A percentile compares a stretch with the other conserved stretches of the same genome.
Evolutionary conservation across 78 protist genomes (phyloP).

Genomic region (Bigelowiella natans): DNA sequence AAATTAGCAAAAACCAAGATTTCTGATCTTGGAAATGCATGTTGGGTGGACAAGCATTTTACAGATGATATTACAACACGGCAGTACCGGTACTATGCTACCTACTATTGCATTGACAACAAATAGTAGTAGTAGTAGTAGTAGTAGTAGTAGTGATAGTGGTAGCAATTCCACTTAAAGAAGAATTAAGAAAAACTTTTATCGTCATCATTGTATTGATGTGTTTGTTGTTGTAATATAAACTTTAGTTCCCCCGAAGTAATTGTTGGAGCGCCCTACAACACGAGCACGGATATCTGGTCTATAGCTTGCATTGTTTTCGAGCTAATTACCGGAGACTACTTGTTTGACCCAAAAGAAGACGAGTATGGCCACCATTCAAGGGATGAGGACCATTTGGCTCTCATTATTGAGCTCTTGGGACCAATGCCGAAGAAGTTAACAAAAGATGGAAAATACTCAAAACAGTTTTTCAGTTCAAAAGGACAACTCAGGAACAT

Average conservation of each 20-base stretch:
- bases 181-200: no score
- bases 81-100: constrained; percentile 37
- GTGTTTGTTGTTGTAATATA: no score
- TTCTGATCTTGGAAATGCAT: constrained; percentile 92
- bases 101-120: no score
- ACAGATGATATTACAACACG: constrained; percentile 87
- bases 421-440: constrained; percentile 53
- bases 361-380: background rate
- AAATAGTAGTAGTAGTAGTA: no score
- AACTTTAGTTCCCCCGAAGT: background rate
- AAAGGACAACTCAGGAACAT: constrained; percentile 65
- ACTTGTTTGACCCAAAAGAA: background rate
- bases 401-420: constrained; percentile 62
- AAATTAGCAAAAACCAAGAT: constrained; percentile 34
- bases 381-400: constrained; percentile 51
- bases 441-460: background rate
- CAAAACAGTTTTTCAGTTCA: constrained; percentile 35
- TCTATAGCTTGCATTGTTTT: constrained; percentile 39
- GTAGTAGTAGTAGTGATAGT: no score
- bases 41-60: constrained; percentile 75
- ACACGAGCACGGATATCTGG: constrained; percentile 38
- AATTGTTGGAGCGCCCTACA: constrained; percentile 21
- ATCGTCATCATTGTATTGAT: no score
- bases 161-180: no score
- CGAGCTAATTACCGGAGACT: constrained; percentile 29